Base-by-base conservation (phyloP, 208 protist genomes). In the Herpetomonas samuelpessoai region DNA sequence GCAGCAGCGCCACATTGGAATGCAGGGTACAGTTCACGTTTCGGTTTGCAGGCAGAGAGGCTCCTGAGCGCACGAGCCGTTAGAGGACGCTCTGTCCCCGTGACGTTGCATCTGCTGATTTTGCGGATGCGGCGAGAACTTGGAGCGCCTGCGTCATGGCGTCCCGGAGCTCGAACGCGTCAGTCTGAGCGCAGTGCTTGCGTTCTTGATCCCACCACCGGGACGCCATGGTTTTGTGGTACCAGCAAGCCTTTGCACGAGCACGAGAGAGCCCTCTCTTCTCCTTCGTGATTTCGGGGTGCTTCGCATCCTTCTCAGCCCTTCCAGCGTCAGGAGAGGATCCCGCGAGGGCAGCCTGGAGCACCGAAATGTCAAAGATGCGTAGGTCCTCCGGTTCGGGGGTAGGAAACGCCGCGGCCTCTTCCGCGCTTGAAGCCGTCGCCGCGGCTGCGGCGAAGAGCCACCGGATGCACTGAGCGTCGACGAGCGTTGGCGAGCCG, bases 401-500 rank as follows among this genome's bases (percentile, higher is more conserved):
- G n/a, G 83, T 67, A 19, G 25, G 26, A 16, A 58, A 19, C 2
- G 52, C 21, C 58, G 47, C 22, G 14, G 27, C 14, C 38, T 35
- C 47, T 18, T 70, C 48, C 26, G 45, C 24, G 49, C 53, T 49
- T 21, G 21, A 21, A 41, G 9, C 57, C 72, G 70, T 19, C 31
- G 65, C 28, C 6, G 24, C 25, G 0, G 71, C 74, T 0, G 71
- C 81, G 0, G 53, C 76, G 59, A 81, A 83, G 14, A 86, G 56
- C 79, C 82, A 89, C 24, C 69, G 78, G 14, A 90, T 26, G 12
- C 76, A 78, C 28, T 83, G 69, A 52, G 77, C 21, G 56, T 86
- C 73, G 62, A 81, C 79, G 12, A 74, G 12, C 44, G 70, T 60
- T 3, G 75, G 75, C 27, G 27, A 62, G 12, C 30, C 27, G 18